Evolutionary conservation across 1,284 basidiomycete genomes (phyloP).

Genomic region (Ceratorhiza oryzae-sativae): DNA sequence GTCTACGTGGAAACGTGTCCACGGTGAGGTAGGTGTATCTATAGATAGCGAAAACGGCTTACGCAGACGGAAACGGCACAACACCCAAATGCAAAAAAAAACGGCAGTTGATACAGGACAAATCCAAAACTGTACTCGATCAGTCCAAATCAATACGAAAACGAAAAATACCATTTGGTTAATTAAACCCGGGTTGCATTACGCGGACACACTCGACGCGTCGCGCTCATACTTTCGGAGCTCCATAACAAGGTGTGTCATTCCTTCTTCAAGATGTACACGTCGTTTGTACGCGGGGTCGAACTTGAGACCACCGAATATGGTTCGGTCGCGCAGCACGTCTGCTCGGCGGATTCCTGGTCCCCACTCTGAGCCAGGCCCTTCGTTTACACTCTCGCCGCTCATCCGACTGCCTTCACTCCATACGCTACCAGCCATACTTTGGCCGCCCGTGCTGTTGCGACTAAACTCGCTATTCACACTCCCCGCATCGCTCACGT

Average conservation of each 20-base stretch:
- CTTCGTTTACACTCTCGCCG: constrained; percentile 21
- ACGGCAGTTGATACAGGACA: constrained; percentile 10
- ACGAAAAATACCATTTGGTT: background rate
- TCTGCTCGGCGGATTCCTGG: constrained; percentile 23
- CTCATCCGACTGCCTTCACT: constrained; percentile 35
- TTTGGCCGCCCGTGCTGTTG: background rate
- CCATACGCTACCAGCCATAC: constrained; percentile 24
- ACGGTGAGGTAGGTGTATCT: constrained; percentile 13
- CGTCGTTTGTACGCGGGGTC: constrained; percentile 30
- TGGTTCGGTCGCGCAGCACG: constrained; percentile 27
- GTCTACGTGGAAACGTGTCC: background rate
- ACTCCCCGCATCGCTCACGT: constrained; percentile 17
- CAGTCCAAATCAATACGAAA: constrained; percentile 7
- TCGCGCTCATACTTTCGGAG: constrained; percentile 9
- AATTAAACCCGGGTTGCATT: background rate
- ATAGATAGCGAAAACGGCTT: constrained; percentile 15
- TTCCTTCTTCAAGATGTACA: constrained; percentile 1
- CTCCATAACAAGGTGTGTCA: constrained; percentile 29
- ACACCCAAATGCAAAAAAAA: background rate
- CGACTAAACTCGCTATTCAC: constrained; percentile 18
- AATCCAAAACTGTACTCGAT: background rate
- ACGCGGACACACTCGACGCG: background rate
- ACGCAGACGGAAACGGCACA: background rate
- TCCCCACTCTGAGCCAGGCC: constrained; percentile 24
- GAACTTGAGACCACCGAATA: constrained; percentile 9